phyloP scores from a whole-genome alignment of 495 filamentous ascomycete genomes.

The Tuber indicum region DNA sequence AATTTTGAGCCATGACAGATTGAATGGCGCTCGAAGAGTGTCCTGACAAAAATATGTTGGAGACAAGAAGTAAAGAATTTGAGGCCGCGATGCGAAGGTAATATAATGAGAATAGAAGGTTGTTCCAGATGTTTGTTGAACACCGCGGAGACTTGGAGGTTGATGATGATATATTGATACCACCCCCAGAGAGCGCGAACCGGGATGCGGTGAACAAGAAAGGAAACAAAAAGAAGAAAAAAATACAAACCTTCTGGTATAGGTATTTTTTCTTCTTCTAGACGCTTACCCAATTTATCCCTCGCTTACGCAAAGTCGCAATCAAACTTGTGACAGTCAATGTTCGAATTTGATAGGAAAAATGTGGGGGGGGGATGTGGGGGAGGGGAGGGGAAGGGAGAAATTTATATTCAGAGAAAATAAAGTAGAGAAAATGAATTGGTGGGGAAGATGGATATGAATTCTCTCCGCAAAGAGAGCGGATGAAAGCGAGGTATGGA shows the following conservation, averaged over 20 bases:
- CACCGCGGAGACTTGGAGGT: not conserved
- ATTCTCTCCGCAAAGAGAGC: not conserved
- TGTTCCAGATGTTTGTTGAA: not conserved
- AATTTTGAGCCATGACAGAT: not conserved
- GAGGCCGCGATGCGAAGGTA: not conserved
- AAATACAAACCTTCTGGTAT: not conserved
- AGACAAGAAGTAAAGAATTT: not conserved
- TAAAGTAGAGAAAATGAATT: not conserved
- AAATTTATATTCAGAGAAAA: not conserved
- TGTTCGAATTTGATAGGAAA: not conserved
- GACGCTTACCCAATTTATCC: not conserved
- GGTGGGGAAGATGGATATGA: not conserved
- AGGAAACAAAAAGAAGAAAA: not conserved
- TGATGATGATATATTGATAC: slow-evolving; percentile 1
- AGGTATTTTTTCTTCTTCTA: not conserved
- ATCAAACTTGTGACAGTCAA: not conserved
- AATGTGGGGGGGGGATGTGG: not conserved
- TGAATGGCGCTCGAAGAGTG: not conserved
- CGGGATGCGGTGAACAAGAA: not conserved
- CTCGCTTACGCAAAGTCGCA: not conserved
- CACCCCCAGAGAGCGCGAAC: not conserved
- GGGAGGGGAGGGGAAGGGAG: not conserved
- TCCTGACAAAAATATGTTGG: not conserved
- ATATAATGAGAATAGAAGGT: not conserved
- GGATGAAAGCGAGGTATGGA: not conserved